Evolutionary conservation across 306 rosid genomes (phyloP).

Genomic region (Glycine latifolia): DNA sequence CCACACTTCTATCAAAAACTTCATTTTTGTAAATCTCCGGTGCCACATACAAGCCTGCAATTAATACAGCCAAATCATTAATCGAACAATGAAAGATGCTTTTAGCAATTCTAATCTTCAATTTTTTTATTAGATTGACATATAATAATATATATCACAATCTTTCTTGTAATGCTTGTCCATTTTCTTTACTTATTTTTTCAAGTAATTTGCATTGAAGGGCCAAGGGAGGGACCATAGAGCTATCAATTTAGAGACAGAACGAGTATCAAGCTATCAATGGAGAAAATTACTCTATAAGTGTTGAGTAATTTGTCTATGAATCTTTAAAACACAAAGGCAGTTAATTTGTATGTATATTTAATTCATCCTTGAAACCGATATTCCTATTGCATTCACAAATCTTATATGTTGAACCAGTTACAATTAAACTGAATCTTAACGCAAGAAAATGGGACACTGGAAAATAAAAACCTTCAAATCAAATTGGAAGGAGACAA

Average conservation of each 20-base stretch:
- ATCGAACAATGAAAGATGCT: conserved; percentile 28
- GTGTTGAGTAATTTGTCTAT: background rate
- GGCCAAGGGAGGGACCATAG: background rate
- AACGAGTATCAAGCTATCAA: background rate
- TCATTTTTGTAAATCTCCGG: conserved; percentile 88
- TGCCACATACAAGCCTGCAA: conserved; percentile 82
- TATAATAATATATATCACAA: conserved; percentile 15
- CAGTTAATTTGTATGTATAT: background rate
- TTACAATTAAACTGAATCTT: conserved; percentile 40
- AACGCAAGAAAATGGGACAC: conserved; percentile 17
- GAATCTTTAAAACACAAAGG: conserved; percentile 20
- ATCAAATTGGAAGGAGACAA: conserved; percentile 22
- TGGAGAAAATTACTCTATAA: conserved; percentile 10
- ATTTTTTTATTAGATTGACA: background rate
- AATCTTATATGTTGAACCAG: conserved; percentile 34
- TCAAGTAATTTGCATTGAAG: conserved; percentile 16
- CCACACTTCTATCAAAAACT: conserved; percentile 84
- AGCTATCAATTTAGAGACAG: too few species aligned
- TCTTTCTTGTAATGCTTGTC: conserved; percentile 29
- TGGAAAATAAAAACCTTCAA: conserved; percentile 17
- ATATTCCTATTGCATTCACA: conserved; percentile 27
- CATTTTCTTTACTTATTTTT: background rate
- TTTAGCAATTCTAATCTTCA: conserved; percentile 21
- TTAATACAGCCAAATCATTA: conserved; percentile 45
- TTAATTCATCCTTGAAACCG: conserved; percentile 16